A percentile compares a stretch with the other conserved stretches of the same genome.
Evolutionary conservation across 306 rosid genomes (phyloP).

Genomic region (Casuarina glauca): DNA sequence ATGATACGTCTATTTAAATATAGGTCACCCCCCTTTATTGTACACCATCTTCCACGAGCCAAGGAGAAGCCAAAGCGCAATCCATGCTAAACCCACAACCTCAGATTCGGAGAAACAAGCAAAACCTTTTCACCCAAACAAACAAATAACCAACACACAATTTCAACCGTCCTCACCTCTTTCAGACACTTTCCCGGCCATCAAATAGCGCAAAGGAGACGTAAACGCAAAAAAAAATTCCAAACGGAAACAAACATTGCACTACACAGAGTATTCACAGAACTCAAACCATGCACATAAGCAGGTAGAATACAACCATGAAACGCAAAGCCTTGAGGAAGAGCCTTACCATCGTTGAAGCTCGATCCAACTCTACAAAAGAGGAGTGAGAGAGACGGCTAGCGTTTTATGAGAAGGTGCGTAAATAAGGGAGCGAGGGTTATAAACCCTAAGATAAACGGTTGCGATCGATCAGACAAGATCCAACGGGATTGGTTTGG

Average conservation of each 20-base stretch:
- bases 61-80: not conserved
- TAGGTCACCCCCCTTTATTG: not conserved
- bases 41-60: not conserved
- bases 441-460: not conserved
- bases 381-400: not conserved
- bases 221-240: not conserved
- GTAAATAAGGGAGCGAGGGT: not conserved
- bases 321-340: not conserved
- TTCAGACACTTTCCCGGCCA: not conserved
- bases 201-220: not conserved
- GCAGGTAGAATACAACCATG: not conserved
- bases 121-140: not conserved
- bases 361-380: not conserved
- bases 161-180: not conserved
- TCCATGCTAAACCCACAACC: not conserved
- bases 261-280: too few relatives aligned
- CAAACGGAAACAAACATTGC: not conserved
- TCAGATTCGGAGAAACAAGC: not conserved
- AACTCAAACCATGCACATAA: not conserved
- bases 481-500: not conserved
- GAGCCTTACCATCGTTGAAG: slow-evolving; percentile 19
- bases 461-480: not conserved
- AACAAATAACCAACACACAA: not conserved
- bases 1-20: not conserved
- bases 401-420: not conserved